Percentiles rank a stretch among this genome's conserved stretches.
Evolutionary conservation across 495 filamentous ascomycete species (phyloP).

Genomic region (Aspergillus kassunensis): DNA sequence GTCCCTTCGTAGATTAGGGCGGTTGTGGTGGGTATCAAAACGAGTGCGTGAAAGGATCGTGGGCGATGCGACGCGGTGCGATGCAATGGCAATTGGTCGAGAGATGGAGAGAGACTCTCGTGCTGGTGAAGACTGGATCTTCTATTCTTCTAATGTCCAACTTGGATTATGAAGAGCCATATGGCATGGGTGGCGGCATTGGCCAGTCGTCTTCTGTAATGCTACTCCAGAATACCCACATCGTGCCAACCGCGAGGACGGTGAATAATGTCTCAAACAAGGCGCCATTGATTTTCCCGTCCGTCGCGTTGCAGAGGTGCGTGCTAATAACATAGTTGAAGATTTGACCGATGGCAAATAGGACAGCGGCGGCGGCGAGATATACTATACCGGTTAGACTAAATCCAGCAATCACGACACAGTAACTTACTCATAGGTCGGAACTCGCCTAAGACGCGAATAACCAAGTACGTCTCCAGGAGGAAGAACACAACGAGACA

Average conservation of each 20-base stretch:
- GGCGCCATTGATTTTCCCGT: conserved; percentile 85
- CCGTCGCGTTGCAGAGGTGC: conserved; percentile 77
- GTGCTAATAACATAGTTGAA: conserved; percentile 93
- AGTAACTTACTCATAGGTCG: conserved; percentile 72
- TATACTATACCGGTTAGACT: conserved; percentile 52
- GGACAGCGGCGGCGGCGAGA: conserved; percentile 63
- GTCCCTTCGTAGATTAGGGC: not conserved
- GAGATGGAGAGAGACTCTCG: not conserved
- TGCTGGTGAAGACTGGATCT: not conserved
- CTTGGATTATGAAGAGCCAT: conserved; percentile 25
- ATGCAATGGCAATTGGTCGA: not conserved
- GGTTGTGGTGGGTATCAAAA: conserved; percentile 5
- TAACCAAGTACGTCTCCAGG: conserved; percentile 76
- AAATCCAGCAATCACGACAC: not conserved
- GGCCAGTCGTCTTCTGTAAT: conserved; percentile 99
- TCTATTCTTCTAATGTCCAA: not conserved
- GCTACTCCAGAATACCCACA: conserved; percentile 98
- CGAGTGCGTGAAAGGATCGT: conserved; percentile 5
- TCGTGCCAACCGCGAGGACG: conserved; percentile 67
- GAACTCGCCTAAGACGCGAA: conserved; percentile 77
- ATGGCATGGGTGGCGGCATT: conserved; percentile 28
- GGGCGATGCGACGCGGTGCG: not conserved
- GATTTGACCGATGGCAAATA: conserved; percentile 89
- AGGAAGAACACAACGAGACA: conserved; percentile 80
- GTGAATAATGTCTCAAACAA: conserved; percentile 95